Conservation (phyloP, 129 eudicot genomes). For the Heracleum sosnowskyi region DNA sequence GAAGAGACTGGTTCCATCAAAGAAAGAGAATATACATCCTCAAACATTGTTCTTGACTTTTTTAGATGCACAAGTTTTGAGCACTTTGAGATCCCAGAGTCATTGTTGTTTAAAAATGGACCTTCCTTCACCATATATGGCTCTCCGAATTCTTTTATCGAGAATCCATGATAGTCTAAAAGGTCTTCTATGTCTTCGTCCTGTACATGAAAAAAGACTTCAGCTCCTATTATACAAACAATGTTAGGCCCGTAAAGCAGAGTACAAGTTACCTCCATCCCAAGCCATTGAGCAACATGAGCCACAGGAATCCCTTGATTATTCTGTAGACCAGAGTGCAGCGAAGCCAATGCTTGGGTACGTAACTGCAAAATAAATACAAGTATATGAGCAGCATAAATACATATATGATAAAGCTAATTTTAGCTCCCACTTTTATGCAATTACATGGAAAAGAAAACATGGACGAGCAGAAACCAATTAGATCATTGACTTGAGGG, state of each 20-base stretch:
- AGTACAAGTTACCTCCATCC: constrained; percentile 70
- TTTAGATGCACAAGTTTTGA: constrained; percentile 74
- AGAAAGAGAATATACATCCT: constrained; percentile 53
- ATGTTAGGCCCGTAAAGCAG: background rate
- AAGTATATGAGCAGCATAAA: constrained; percentile 12
- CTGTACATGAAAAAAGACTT: constrained; percentile 24
- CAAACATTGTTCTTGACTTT: constrained; percentile 44
- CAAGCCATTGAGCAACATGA: constrained; percentile 83
- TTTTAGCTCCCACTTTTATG: background rate
- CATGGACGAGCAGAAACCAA: background rate
- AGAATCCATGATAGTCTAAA: constrained; percentile 75
- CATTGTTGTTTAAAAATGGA: constrained; percentile 51
- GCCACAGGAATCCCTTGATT: constrained; percentile 85
- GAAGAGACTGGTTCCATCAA: constrained; percentile 20
- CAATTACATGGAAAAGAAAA: background rate
- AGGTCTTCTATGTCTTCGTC: constrained; percentile 75
- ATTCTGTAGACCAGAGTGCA: constrained; percentile 77
- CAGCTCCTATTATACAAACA: background rate
- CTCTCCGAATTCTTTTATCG: constrained; percentile 72
- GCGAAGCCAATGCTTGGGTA: constrained; percentile 87
- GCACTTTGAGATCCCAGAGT: constrained; percentile 59
- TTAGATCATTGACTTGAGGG: background rate
- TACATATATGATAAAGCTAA: background rate
- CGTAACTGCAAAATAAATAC: constrained; percentile 56
- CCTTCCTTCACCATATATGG: constrained; percentile 95